These are phyloP conservation scores for Backusella circina DNA, from an alignment of 192 early-diverging fungal species.

Conservation along the genomic window DNA sequence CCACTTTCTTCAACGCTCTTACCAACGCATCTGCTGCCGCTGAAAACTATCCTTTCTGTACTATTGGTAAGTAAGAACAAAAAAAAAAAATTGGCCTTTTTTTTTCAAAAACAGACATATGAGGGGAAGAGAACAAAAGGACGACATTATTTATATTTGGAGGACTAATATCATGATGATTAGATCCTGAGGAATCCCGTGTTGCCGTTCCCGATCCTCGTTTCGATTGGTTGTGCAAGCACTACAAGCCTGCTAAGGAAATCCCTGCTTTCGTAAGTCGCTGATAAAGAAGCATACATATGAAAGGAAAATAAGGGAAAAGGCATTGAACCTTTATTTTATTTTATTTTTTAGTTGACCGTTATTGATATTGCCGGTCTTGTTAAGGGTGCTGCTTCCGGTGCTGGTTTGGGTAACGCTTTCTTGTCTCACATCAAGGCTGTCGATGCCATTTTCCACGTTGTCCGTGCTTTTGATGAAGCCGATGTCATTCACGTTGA, in stretches of 20 bases:
- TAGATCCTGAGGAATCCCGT: slow-evolving; percentile 88
- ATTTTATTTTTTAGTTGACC: slow-evolving; percentile 56
- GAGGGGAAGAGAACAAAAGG: neutral
- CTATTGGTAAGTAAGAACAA: slow-evolving; percentile 54
- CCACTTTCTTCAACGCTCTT: slow-evolving; percentile 84
- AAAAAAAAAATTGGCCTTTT: neutral
- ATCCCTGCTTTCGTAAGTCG: slow-evolving; percentile 56
- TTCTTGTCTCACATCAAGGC: slow-evolving; percentile 92
- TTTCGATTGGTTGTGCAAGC: slow-evolving; percentile 75
- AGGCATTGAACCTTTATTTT: neutral
- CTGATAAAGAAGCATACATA: slow-evolving; percentile 19
- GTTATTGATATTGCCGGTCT: slow-evolving; percentile 98
- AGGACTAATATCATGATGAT: slow-evolving; percentile 15
- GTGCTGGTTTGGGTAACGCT: slow-evolving; percentile 85
- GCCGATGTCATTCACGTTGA: slow-evolving; percentile 93
- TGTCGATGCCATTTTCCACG: slow-evolving; percentile 83
- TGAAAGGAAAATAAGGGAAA: slow-evolving; percentile 33
- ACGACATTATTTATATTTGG: neutral
- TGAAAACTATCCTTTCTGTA: slow-evolving; percentile 99
- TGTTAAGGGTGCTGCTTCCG: slow-evolving; percentile 84
- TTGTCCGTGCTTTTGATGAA: slow-evolving; percentile 89
- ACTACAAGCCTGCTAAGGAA: slow-evolving; percentile 63
- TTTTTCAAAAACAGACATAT: neutral
- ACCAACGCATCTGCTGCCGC: slow-evolving; percentile 66
- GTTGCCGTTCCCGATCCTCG: slow-evolving; percentile 89